phyloP scores from a whole-genome alignment of 140 eudicot genomes.

The Anethum foeniculum region DNA sequence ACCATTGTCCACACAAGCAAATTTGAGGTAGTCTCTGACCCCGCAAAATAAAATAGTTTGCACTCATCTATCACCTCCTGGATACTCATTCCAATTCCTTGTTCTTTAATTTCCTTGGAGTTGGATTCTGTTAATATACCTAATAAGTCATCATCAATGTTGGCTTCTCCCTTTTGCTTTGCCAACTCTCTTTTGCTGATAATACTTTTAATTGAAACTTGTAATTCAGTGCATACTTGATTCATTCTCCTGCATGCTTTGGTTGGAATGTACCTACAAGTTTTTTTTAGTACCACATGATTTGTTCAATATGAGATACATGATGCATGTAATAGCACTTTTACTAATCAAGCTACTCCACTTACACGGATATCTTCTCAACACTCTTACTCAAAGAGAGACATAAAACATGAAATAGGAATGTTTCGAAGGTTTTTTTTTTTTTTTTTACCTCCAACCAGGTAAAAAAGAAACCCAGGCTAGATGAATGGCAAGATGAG shows the following conservation, averaged over 20 bases:
- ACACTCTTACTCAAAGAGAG: background rate
- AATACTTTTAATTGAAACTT: conserved; percentile 10
- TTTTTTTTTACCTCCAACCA: conserved; percentile 32
- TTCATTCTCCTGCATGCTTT: conserved; percentile 20
- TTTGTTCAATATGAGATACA: background rate
- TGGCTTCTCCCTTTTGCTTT: conserved; percentile 24
- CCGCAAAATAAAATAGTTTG: conserved; percentile 40
- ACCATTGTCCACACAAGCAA: conserved; percentile 38
- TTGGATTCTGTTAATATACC: conserved; percentile 10
- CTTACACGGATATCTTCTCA: background rate
- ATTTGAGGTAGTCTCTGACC: conserved; percentile 38
- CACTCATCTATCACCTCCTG: conserved; percentile 15
- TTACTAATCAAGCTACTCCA: background rate
- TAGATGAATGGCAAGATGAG: conserved; percentile 13
- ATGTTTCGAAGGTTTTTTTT: background rate
- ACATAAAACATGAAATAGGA: background rate
- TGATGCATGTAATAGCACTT: background rate
- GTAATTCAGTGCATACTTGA: conserved; percentile 17
- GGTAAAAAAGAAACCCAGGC: conserved; percentile 22
- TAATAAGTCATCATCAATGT: conserved; percentile 12
- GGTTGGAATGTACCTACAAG: conserved; percentile 35
- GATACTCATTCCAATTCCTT: conserved; percentile 31
- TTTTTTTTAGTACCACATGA: background rate
- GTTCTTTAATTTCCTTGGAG: conserved; percentile 26
- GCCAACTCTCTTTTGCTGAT: conserved; percentile 28